Conservation (phyloP, 2,329 filamentous ascomycete genomes). For the Cytospora chrysosperma region DNA sequence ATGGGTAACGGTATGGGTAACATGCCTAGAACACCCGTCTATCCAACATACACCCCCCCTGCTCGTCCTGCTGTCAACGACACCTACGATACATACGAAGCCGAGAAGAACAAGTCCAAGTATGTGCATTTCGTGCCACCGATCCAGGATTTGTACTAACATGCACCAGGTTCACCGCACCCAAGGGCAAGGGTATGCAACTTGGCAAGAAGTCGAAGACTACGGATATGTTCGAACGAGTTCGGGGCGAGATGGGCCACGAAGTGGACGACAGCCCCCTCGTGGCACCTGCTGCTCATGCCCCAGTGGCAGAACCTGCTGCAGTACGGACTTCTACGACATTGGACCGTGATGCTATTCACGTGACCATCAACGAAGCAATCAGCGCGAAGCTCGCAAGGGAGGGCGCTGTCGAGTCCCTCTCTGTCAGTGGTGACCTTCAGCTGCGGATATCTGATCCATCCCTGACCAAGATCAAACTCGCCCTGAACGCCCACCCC, state of each 20-base stretch:
- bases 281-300: conserved; percentile 53
- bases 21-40: conserved; percentile 73
- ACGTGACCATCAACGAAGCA: conserved; percentile 84
- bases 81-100: conserved; percentile 91
- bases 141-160: conserved; percentile 28
- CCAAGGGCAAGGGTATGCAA: conserved; percentile 97
- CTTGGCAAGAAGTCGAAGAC: conserved; percentile 98
- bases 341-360: conserved; percentile 78
- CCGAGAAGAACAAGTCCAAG: conserved; percentile 96
- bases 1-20: conserved; percentile 24
- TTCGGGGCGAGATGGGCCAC: conserved; percentile 85
- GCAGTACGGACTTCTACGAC: conserved; percentile 63
- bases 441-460: conserved; percentile 88
- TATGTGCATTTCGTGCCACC: conserved; percentile 40
- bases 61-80: conserved; percentile 71
- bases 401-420: conserved; percentile 81
- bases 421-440: conserved; percentile 89
- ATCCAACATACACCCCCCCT: conserved; percentile 85
- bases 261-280: conserved; percentile 78
- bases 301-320: conserved; percentile 51
- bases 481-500: conserved; percentile 72
- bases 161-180: conserved; percentile 53
- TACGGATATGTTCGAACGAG: conserved; percentile 94
- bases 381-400: conserved; percentile 86
- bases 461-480: conserved; percentile 86